A percentile compares a stretch with the other conserved stretches of the same genome.
phyloP scores from a whole-genome alignment of 1,284 basidiomycete species.

The Tausonia pullulans region DNA sequence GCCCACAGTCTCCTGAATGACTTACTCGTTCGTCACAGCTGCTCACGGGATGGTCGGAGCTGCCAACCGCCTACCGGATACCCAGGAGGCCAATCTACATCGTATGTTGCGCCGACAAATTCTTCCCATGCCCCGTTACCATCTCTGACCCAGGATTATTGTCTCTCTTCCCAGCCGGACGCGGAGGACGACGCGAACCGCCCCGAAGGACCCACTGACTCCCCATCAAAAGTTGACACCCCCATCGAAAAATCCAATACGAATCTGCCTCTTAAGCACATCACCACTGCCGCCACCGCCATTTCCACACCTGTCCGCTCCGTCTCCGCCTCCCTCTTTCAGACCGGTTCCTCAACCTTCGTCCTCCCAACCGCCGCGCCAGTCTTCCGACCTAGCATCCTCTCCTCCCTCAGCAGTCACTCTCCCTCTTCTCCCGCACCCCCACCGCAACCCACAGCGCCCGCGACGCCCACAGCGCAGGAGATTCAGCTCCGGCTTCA shows the following conservation, averaged over 20 bases:
- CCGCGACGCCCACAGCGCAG: no score
- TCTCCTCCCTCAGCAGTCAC: constrained; percentile 1
- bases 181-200: constrained; percentile 28
- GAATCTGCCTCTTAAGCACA: constrained; percentile 11
- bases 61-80: constrained; percentile 73
- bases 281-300: constrained; percentile 24
- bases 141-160: not conserved
- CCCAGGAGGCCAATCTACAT: constrained; percentile 45
- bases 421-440: constrained; percentile 16
- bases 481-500: constrained; percentile 16
- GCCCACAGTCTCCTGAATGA: not conserved
- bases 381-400: constrained; percentile 17
- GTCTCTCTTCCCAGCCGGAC: constrained; percentile 25
- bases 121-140: not conserved
- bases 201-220: not conserved
- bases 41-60: constrained; percentile 58
- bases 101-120: not conserved
- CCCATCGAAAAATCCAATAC: no score
- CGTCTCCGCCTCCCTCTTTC: constrained; percentile 23
- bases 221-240: no score
- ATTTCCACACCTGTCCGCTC: constrained; percentile 17
- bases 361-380: constrained; percentile 15
- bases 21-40: constrained; percentile 38
- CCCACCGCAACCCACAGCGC: not conserved
- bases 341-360: constrained; percentile 21